These are phyloP conservation scores for Lentinula detonsa DNA, from an alignment of 768 basidiomycete genomes.

Conservation along the genomic window DNA sequence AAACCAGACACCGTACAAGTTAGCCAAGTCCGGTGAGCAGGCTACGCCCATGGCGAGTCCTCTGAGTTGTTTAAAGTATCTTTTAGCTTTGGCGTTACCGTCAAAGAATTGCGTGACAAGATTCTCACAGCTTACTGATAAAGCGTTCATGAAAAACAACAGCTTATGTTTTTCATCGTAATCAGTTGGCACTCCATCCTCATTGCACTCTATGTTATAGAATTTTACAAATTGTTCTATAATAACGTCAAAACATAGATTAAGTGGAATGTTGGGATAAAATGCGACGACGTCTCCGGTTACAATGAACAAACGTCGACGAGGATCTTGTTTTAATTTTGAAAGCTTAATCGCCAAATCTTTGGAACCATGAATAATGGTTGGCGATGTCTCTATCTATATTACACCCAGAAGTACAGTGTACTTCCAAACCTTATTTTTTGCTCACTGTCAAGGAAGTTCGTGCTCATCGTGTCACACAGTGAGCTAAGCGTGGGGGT, in stretches of 20 bases:
- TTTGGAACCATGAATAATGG: conserved; percentile 24
- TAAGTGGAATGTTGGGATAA: conserved; percentile 21
- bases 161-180: too few relatives aligned
- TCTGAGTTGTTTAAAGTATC: conserved; percentile 17
- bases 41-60: conserved; percentile 28
- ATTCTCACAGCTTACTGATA: too few relatives aligned
- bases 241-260: conserved; percentile 16
- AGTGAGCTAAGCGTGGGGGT: too few relatives aligned
- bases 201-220: too few relatives aligned
- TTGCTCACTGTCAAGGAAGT: too few relatives aligned
- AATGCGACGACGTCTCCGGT: conserved; percentile 28
- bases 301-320: conserved; percentile 16
- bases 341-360: conserved; percentile 26
- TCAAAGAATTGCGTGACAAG: too few relatives aligned
- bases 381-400: conserved; percentile 18
- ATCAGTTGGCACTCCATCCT: too few relatives aligned
- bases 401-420: too few relatives aligned
- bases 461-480: too few relatives aligned
- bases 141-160: too few relatives aligned
- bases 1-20: conserved; percentile 19
- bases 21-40: conserved; percentile 22
- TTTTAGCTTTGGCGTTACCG: conserved; percentile 5
- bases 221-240: neutral
- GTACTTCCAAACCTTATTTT: too few relatives aligned
- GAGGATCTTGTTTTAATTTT: conserved; percentile 9